These are phyloP conservation scores for Tetrapyrgos nigripes DNA, from an alignment of 1,284 basidiomycete species.

Conservation along the genomic window DNA sequence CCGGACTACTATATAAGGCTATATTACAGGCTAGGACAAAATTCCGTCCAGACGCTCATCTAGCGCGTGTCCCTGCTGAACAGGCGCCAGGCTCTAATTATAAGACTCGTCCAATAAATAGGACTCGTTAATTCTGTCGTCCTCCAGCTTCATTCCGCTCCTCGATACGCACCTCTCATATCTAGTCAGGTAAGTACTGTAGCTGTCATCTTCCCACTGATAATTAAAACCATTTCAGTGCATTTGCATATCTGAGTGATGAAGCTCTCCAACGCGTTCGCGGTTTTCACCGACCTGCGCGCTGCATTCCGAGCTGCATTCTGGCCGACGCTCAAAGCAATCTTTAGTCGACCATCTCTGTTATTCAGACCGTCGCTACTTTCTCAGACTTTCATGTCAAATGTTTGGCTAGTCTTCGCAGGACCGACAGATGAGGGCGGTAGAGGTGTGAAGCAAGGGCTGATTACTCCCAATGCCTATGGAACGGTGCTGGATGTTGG, in stretches of 20 bases:
- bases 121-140: too few relatives aligned
- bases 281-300: background rate
- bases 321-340: background rate
- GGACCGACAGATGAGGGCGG: conserved; percentile 10
- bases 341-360: background rate
- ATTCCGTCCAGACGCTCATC: too few relatives aligned
- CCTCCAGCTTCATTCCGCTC: too few relatives aligned
- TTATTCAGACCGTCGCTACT: background rate
- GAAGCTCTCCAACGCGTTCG: background rate
- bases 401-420: conserved; percentile 10
- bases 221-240: too few relatives aligned
- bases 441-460: conserved; percentile 2
- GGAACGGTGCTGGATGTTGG: conserved; percentile 11
- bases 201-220: too few relatives aligned
- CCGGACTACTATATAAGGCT: too few relatives aligned
- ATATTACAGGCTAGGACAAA: too few relatives aligned
- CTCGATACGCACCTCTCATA: too few relatives aligned
- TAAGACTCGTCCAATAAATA: too few relatives aligned
- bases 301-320: background rate
- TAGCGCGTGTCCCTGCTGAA: too few relatives aligned
- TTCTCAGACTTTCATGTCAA: conserved; percentile 8
- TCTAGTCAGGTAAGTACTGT: too few relatives aligned
- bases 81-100: too few relatives aligned
- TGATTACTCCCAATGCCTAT: conserved; percentile 7
- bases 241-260: background rate